phyloP scores from a whole-genome alignment of 441 rosid species.

The Corymbia calophylla region DNA sequence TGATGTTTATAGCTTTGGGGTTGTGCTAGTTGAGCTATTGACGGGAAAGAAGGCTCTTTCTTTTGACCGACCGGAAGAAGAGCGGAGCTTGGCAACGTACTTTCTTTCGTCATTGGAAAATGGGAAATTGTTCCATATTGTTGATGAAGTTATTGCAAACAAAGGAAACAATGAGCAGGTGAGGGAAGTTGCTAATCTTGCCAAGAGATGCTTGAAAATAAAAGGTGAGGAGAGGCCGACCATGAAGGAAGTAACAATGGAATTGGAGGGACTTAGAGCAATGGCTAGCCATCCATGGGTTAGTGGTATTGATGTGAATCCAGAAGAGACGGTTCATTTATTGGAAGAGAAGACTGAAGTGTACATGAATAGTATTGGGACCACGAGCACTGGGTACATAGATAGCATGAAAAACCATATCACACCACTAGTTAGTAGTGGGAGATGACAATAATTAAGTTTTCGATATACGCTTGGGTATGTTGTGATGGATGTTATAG shows the following conservation, averaged over 20 bases:
- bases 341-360: neutral
- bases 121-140: neutral
- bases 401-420: neutral
- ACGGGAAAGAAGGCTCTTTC: neutral
- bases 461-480: neutral
- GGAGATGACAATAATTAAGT: neutral
- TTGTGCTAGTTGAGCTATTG: neutral
- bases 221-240: neutral
- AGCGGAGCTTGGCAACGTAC: neutral
- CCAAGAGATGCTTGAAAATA: neutral
- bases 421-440: fast-evolving
- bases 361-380: neutral
- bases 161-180: neutral
- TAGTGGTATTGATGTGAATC: neutral
- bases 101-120: no score
- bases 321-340: fast-evolving
- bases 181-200: neutral
- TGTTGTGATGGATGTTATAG: neutral
- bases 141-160: neutral
- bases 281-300: neutral
- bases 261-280: neutral
- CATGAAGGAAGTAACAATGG: neutral
- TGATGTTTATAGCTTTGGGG: no score
- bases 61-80: neutral
- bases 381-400: neutral